Evolutionary conservation across 2,329 filamentous ascomycete species (phyloP).

Genomic region (Ophiostoma himal-ulmi): DNA sequence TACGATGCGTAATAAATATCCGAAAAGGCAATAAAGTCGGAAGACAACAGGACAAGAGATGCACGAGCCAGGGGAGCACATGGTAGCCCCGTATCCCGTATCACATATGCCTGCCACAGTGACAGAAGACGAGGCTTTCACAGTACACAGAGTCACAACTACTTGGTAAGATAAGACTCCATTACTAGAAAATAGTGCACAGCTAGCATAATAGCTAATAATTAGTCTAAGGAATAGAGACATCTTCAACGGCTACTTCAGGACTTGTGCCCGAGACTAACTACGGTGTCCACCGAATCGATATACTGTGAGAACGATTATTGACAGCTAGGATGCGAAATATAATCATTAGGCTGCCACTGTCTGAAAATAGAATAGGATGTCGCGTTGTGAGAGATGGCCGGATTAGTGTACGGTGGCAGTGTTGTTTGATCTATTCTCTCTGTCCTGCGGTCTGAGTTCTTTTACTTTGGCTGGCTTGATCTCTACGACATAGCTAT

Average conservation of each 20-base stretch:
- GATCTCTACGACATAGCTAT: too few species aligned
- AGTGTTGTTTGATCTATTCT: too few species aligned
- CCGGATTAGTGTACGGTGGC: too few species aligned
- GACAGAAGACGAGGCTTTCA: background rate
- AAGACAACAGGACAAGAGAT: background rate
- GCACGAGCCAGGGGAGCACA: background rate
- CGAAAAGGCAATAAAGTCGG: background rate
- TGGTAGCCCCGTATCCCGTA: background rate
- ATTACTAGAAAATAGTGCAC: background rate
- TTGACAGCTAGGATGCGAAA: background rate
- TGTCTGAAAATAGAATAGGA: too few species aligned
- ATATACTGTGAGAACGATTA: background rate
- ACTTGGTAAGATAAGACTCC: background rate
- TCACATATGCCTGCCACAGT: background rate
- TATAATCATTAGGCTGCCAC: background rate
- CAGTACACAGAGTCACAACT: background rate
- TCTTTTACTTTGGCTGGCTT: too few species aligned
- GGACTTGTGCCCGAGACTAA: constrained; percentile 6
- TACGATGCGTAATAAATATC: background rate
- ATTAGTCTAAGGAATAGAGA: background rate
- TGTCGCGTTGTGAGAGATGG: too few species aligned
- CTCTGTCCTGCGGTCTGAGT: too few species aligned
- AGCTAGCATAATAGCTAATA: background rate
- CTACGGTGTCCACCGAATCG: background rate
- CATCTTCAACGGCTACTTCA: constrained; percentile 5